Base-by-base conservation (phyloP, 495 filamentous ascomycete genomes). In the Aspergillus cavernicola region DNA sequence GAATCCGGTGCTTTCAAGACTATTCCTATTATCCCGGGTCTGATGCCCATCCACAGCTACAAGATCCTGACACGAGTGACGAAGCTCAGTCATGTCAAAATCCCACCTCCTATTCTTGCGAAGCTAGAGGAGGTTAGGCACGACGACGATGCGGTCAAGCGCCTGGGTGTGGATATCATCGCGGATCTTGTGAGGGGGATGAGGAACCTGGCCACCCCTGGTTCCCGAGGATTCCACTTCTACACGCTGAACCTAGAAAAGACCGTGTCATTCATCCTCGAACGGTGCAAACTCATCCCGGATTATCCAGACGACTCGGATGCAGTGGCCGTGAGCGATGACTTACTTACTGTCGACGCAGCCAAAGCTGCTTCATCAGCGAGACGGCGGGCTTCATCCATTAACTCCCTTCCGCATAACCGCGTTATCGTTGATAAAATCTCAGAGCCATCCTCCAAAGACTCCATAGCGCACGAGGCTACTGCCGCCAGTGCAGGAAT, bases 41-140 rank as follows among this genome's bases (percentile, higher is more conserved):
- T 98, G 62, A 96, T 98, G 92, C 93, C 93, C 20, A 88, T 98
- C 31, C 93, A 98, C 73, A 91, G 86, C 67, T 98, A 96, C 70
- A 88, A 93, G 70, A 97, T 96, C 68, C 82, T 98, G 54, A 90
- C 88, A 53, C 72, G 93, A 53, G 95, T 91, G 35, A 95, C 93
- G n/a, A 97, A 97, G 72, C 79, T 98, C 38, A 92, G 89, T 62
- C 89, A 96, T 61, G 90, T 91, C 41, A 85, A 80, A 32, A 76
- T 97, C 33, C 93, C 93, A 1, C 71, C 77, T 9, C 72, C 74
- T 8, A 76, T 96, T 38, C 76, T 90, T 60, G 73, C 73, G 16
- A 80, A 85, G 22, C 71, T 98, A 29, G 89, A 96, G 56, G 80
- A 79, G 5, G 80, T 96, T 20, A 93, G 85, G 66, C 83, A 85